A percentile compares a stretch with the other conserved stretches of the same genome.
Evolutionary conservation across 495 filamentous ascomycete species (phyloP).

Genomic region (Cenococcum geophilum): DNA sequence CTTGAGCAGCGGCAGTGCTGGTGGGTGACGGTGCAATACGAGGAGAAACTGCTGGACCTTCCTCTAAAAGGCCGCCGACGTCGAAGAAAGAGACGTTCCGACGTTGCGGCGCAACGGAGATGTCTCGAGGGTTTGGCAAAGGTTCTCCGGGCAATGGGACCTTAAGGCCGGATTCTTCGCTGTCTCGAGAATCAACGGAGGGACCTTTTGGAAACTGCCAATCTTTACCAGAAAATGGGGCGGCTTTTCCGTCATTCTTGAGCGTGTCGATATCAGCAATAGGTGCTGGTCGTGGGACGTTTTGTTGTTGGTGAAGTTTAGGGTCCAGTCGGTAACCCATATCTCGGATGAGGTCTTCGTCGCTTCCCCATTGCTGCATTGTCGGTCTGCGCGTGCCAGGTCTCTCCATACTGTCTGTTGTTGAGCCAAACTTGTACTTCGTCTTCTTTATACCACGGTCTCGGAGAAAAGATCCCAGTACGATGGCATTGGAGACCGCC

Average conservation of each 20-base stretch:
- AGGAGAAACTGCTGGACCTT: constrained; percentile 11
- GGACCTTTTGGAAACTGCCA: constrained; percentile 15
- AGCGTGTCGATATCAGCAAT: constrained; percentile 25
- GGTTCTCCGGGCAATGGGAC: constrained; percentile 8
- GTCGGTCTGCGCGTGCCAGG: constrained; percentile 34
- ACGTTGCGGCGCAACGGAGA: constrained; percentile 14
- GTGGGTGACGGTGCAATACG: constrained; percentile 29
- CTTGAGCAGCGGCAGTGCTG: constrained; percentile 40
- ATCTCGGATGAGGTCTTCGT: constrained; percentile 39
- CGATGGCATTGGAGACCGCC: constrained; percentile 39
- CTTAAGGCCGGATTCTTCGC: constrained; percentile 27
- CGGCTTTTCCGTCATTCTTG: constrained; percentile 4
- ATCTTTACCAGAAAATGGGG: constrained; percentile 15
- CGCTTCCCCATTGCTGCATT: constrained; percentile 34
- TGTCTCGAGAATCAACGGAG: constrained; percentile 11
- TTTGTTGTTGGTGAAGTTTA: constrained; percentile 27
- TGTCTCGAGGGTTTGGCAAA: constrained; percentile 25
- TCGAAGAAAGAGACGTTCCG: constrained; percentile 38
- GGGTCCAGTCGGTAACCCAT: constrained; percentile 36
- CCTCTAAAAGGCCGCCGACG: constrained; percentile 37
- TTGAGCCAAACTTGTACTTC: constrained; percentile 35
- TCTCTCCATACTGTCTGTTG: constrained; percentile 37
- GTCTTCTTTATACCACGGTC: constrained; percentile 41
- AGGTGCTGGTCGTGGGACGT: constrained; percentile 29
- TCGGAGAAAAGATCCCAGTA: constrained; percentile 41